Conservation (phyloP, 2,329 filamentous ascomycete species). For the Aspergillus unguis region DNA sequence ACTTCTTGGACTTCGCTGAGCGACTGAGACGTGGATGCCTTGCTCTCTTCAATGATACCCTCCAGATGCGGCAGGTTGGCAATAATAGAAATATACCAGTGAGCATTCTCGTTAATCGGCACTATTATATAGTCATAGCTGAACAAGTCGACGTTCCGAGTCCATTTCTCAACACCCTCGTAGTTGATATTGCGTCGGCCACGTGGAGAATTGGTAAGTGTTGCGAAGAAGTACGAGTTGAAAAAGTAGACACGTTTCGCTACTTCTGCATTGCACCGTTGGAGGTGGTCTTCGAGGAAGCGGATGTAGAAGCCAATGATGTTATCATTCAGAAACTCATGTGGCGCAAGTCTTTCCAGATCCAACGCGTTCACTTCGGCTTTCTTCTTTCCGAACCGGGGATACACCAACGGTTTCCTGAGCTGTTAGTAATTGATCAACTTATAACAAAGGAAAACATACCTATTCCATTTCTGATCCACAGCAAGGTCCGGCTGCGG, state of each 20-base stretch:
- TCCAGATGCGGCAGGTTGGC: constrained; percentile 75
- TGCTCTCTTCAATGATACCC: constrained; percentile 18
- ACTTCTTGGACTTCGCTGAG: constrained; percentile 26
- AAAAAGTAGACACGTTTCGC: constrained; percentile 75
- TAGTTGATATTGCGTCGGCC: constrained; percentile 68
- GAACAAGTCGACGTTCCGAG: constrained; percentile 78
- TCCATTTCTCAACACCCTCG: constrained; percentile 82
- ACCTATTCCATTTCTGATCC: constrained; percentile 26
- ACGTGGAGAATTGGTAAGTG: constrained; percentile 60
- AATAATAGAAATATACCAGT: constrained; percentile 96
- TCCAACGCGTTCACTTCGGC: constrained; percentile 45
- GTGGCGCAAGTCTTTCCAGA: constrained; percentile 72
- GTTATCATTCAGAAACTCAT: constrained; percentile 88
- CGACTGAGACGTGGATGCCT: constrained; percentile 10
- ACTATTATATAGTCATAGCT: constrained; percentile 84
- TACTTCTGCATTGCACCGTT: constrained; percentile 53
- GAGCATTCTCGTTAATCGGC: constrained; percentile 79
- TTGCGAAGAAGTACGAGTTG: constrained; percentile 88
- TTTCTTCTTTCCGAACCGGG: constrained; percentile 45
- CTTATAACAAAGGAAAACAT: not conserved
- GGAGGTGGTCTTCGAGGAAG: constrained; percentile 62
- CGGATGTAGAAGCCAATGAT: constrained; percentile 84
- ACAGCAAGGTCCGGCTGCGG: constrained; percentile 6
- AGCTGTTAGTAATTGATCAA: not conserved
- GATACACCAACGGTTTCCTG: constrained; percentile 43